Evolutionary conservation across 139 green algal genomes (phyloP).

Genomic region (Micractinium conductrix): DNA sequence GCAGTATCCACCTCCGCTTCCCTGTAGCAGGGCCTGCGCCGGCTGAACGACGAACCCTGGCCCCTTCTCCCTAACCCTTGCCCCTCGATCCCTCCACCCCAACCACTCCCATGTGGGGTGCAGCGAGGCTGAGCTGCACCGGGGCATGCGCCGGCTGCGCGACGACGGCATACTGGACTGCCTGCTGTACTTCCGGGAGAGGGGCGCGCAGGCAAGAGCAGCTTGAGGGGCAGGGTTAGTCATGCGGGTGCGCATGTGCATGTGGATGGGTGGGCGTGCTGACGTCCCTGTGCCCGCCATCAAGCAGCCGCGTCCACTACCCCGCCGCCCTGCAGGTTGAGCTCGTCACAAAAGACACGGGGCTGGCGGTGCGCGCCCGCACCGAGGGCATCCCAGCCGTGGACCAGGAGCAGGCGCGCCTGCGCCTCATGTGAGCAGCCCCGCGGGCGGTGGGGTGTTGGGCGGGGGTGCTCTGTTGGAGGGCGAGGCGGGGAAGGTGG

Average conservation of each 20-base stretch:
- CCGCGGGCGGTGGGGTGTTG: too few species aligned
- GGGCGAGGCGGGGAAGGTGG: too few species aligned
- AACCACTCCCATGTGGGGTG: not conserved
- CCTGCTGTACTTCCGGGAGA: conserved; percentile 16
- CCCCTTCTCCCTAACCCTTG: not conserved
- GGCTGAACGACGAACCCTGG: too few species aligned
- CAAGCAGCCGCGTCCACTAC: not conserved
- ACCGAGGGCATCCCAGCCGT: conserved; percentile 26
- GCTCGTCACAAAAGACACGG: not conserved
- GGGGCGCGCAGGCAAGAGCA: not conserved
- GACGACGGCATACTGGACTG: conserved; percentile 39
- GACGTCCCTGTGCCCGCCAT: too few species aligned
- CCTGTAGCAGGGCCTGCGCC: too few species aligned
- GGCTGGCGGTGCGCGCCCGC: not conserved
- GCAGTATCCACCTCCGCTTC: too few species aligned
- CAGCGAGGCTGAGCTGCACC: conserved; percentile 32
- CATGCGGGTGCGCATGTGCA: not conserved
- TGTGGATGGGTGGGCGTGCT: not conserved
- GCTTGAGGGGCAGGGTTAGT: not conserved
- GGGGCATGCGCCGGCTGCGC: not conserved
- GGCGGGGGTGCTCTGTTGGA: too few species aligned
- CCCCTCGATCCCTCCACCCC: not conserved
- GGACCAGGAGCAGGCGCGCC: not conserved
- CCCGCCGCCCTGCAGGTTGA: not conserved
- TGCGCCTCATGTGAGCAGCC: not conserved